Evolutionary conservation across 768 basidiomycete species (phyloP), one percentile per base, ranked within the genome.

Genomic region (Podaxis sp.): DNA sequence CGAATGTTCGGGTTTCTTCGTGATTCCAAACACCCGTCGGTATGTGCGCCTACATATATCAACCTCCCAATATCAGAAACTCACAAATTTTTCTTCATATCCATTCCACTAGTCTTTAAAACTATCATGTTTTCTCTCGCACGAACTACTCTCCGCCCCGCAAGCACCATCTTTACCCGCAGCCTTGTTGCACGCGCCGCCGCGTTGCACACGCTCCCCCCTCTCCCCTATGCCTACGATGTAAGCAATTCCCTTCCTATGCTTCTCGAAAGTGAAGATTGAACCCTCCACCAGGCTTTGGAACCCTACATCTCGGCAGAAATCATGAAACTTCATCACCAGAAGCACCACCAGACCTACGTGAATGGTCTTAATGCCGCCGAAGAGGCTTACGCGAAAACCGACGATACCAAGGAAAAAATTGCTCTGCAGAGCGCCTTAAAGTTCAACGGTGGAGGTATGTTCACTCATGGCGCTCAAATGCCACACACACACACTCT

Each of bases 401-500:
- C 90, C 0, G 67, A 76, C 2, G 83, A 87, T 54, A 84, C 91
- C 70, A 93, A 89, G 77, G 87, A 90, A 73, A 85, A 87, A 66
- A 95, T 97, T 70, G 88, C 86, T 24, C 89, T 97, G 62, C 93
- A 95, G 75, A 86, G 91, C 15, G 94, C 95, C 4, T 81, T 97
- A 75, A 95, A 91, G 78, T 98, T 98, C 84, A 97, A 98, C 76
- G 95, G 95, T 66, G 95, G 95, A 78, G 95, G 95, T 89, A 72
- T 70, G 86, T 77, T 26, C 28, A 26, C 33, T 22, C 44, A 41
- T 33, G 7, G 30, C 17, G 12, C 17, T 33, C 50, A 36, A 15
- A 40, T n/a, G 4, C 49, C 36, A 36, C n/a, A 28, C 30, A 53
- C 49, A 46, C 38, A 22, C n/a, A 5, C 15, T 7, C 44, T 46